Base-by-base conservation (phyloP, 2,329 filamentous ascomycete species). In the Colletotrichum tanaceti region DNA sequence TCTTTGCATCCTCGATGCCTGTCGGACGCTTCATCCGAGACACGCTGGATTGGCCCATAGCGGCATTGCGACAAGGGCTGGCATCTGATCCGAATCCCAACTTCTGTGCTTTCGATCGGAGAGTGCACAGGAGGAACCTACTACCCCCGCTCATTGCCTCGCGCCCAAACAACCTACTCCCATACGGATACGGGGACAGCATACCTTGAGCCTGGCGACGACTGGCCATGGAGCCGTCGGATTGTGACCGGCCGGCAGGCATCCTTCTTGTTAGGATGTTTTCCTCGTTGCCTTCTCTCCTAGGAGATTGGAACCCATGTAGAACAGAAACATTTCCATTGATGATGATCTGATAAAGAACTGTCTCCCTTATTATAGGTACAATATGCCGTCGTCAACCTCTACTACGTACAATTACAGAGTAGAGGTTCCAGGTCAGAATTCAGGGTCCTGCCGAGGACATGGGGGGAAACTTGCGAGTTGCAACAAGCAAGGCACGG, bases 391-490 rank as follows among this genome's bases (percentile, higher is more conserved):
- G 65, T 54, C 54, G 62, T 66, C 65, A 58, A 28, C 41, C n/a
- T 44, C 32, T 10, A n/a, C n/a, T n/a, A n/a, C n/a, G n/a, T n/a
- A n/a, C n/a, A n/a, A n/a, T n/a, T n/a, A n/a, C n/a, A n/a, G n/a
- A n/a, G n/a, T n/a, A 35, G 32, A 35, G 54, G 4, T 38, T 47
- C 9, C 53, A 38, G 47, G 47, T 58, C 53, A 64, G 60, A 53
- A 64, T 68, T 66, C 62, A 68, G 66, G 66, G 66, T 68, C 62
- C 66, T 68, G 66, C 57, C 62, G 55, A 63, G 59, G 55, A 65
- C 28, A 61, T 65, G 55, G 55, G 49, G 65, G 57, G 55, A 60
- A 68, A 65, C 62, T 60, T 66, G 55, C 66, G 60, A 65, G 55
- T 60, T 66, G 55, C 66, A 61, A 68, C 62, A 46, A 60, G 57